Conservation (phyloP, 768 basidiomycete genomes). For the Mycena leptocephala region DNA sequence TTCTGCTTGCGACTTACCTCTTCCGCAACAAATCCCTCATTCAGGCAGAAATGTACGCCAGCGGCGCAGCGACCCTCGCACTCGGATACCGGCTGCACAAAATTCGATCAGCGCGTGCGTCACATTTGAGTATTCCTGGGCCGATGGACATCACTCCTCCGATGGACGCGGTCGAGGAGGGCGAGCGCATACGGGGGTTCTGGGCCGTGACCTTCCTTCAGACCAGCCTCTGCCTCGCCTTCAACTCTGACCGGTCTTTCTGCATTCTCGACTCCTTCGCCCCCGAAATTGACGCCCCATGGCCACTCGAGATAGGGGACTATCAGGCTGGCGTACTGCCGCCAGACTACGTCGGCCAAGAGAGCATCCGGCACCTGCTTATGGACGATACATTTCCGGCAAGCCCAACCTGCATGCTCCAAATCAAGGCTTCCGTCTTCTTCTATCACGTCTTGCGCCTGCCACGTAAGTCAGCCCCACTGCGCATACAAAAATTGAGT, state of each 20-base stretch:
- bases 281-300: slow-evolving; percentile 37
- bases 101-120: slow-evolving; percentile 15
- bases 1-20: slow-evolving; percentile 28
- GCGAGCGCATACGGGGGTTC: slow-evolving; percentile 37
- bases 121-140: neutral
- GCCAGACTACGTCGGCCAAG: slow-evolving; percentile 9
- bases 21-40: slow-evolving; percentile 18
- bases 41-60: slow-evolving; percentile 24
- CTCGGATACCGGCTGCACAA: slow-evolving; percentile 21
- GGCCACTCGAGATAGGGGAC: slow-evolving; percentile 31
- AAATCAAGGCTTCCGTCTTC: slow-evolving; percentile 24
- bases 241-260: neutral
- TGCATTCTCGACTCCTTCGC: slow-evolving; percentile 26
- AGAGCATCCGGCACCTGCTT: slow-evolving; percentile 13
- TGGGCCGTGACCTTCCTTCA: slow-evolving; percentile 34
- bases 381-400: neutral
- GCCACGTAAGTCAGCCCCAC: neutral
- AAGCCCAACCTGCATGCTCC: slow-evolving; percentile 10
- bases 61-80: slow-evolving; percentile 23
- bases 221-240: slow-evolving; percentile 19
- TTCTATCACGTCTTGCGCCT: slow-evolving; percentile 20
- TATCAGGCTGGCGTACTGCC: slow-evolving; percentile 11
- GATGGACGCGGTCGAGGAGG: slow-evolving; percentile 30
- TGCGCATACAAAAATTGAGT: neutral
- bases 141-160: no score